Conservation (phyloP, 176 grass and related monocot genomes). For the Alloteropsis semialata region DNA sequence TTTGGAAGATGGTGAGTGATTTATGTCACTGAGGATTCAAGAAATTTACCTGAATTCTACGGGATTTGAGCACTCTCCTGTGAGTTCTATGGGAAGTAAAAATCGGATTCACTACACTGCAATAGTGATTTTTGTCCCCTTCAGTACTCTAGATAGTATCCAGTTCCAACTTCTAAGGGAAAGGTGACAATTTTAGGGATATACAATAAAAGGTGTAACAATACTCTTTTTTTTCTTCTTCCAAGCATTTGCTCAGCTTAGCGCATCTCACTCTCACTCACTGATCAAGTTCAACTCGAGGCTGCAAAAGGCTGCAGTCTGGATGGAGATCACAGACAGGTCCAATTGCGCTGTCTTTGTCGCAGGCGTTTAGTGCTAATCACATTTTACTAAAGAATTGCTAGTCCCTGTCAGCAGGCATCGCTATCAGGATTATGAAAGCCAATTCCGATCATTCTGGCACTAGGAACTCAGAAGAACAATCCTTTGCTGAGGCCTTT, state of each 20-base stretch:
- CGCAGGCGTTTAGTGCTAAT: background rate
- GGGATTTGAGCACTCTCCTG: background rate
- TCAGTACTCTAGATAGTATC: background rate
- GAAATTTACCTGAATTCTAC: background rate
- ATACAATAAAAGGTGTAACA: background rate
- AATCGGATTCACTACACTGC: background rate
- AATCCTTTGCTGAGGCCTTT: background rate
- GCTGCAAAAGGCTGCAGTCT: background rate
- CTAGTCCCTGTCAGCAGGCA: background rate
- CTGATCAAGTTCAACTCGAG: background rate
- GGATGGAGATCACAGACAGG: background rate
- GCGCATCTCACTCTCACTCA: too few species aligned
- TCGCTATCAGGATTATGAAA: background rate
- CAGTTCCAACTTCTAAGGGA: background rate
- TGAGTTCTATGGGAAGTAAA: background rate
- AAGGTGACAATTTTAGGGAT: background rate
- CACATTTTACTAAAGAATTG: background rate
- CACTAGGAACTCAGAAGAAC: background rate
- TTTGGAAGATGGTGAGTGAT: too few species aligned
- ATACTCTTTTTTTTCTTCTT: background rate
- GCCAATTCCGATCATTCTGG: background rate
- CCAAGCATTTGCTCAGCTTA: background rate
- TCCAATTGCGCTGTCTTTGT: background rate
- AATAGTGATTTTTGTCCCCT: background rate
- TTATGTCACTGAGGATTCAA: background rate